A percentile compares a stretch with the other conserved stretches of the same genome.
phyloP scores from a whole-genome alignment of 2,329 filamentous ascomycete species.

The Remersonia thermophila region DNA sequence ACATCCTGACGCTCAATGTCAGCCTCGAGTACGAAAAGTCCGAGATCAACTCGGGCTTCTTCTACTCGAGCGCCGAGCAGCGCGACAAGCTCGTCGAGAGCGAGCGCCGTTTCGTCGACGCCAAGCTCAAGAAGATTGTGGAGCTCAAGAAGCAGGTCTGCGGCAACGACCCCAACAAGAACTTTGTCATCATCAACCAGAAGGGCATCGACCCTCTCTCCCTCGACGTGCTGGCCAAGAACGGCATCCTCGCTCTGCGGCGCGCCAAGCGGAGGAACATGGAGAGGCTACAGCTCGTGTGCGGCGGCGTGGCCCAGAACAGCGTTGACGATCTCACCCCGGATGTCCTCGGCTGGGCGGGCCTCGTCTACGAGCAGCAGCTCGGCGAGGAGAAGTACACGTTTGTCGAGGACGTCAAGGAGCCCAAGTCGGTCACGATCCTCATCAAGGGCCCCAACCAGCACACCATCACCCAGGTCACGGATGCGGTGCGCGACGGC shows the following conservation, averaged over 20 bases:
- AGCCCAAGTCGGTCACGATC: conserved; percentile 93
- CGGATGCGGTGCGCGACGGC: conserved; percentile 89
- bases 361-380: conserved; percentile 92
- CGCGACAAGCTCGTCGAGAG: conserved; percentile 96
- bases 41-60: conserved; percentile 98
- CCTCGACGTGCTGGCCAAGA: conserved; percentile 92
- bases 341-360: conserved; percentile 88
- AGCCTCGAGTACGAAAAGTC: conserved; percentile 98
- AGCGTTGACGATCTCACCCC: conserved; percentile 86
- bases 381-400: conserved; percentile 98
- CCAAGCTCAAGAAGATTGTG: conserved; percentile 94
- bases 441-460: conserved; percentile 96
- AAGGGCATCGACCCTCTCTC: conserved; percentile 97
- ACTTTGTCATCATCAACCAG: conserved; percentile 97
- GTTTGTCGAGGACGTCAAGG: conserved; percentile 96
- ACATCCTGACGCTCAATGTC: conserved; percentile 90
- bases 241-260: conserved; percentile 87
- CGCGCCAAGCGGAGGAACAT: conserved; percentile 97
- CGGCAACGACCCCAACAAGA: conserved; percentile 83
- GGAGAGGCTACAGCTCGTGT: conserved; percentile 92
- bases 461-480: conserved; percentile 94
- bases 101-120: conserved; percentile 88
- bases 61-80: conserved; percentile 94
- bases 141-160: conserved; percentile 97
- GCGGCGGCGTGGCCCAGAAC: conserved; percentile 85